These are phyloP conservation scores for Cryomyces minteri DNA, from an alignment of 495 filamentous ascomycete species.

Conservation along the genomic window DNA sequence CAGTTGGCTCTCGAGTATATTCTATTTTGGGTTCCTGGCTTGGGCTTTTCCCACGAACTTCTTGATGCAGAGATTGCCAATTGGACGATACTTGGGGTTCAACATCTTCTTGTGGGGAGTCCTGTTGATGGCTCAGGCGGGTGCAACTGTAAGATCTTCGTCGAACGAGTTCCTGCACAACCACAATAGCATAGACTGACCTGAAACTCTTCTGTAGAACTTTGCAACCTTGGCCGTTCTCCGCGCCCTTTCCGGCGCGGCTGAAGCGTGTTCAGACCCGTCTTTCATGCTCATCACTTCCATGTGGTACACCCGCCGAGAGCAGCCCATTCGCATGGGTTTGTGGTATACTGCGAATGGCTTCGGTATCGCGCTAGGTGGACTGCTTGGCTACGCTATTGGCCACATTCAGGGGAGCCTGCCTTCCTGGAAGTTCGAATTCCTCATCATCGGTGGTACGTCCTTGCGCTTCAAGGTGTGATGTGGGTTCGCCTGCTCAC, in stretches of 20 bases:
- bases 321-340: constrained; percentile 40
- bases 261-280: constrained; percentile 31
- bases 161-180: no score
- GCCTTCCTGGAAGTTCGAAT: constrained; percentile 29
- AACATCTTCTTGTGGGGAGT: constrained; percentile 45
- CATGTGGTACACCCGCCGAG: constrained; percentile 33
- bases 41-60: constrained; percentile 30
- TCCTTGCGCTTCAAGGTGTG: no score
- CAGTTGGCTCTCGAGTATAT: constrained; percentile 38
- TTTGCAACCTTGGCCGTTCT: constrained; percentile 34
- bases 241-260: constrained; percentile 35
- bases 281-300: constrained; percentile 24
- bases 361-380: constrained; percentile 37
- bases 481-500: constrained; percentile 1
- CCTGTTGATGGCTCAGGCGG: constrained; percentile 36
- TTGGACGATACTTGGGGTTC: constrained; percentile 35
- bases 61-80: constrained; percentile 36
- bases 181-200: no score
- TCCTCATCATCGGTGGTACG: constrained; percentile 19
- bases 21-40: constrained; percentile 42
- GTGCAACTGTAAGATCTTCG: background rate
- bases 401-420: constrained; percentile 12
- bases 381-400: constrained; percentile 36
- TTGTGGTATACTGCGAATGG: constrained; percentile 43
- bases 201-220: constrained; percentile 14